Conservation (phyloP, 2,329 filamentous ascomycete species). For the Bertia moriformis region DNA sequence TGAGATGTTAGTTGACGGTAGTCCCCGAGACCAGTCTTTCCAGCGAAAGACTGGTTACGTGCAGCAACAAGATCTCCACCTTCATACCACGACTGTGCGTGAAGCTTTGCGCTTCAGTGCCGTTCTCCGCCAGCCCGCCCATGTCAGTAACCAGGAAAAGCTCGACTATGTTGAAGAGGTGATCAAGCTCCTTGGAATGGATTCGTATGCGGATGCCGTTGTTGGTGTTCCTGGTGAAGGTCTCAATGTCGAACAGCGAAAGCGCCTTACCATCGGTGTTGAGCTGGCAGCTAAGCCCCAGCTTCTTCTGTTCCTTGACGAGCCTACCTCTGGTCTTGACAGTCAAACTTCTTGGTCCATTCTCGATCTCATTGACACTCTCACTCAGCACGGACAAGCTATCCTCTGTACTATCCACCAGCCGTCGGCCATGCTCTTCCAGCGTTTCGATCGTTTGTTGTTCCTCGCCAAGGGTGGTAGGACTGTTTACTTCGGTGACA, state of each 20-base stretch:
- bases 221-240: conserved; percentile 59
- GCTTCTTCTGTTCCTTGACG: conserved; percentile 80
- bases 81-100: conserved; percentile 50
- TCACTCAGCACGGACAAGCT: conserved; percentile 77
- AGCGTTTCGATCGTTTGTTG: conserved; percentile 71
- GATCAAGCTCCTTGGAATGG: conserved; percentile 55
- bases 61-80: conserved; percentile 59
- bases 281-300: conserved; percentile 21
- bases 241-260: conserved; percentile 19
- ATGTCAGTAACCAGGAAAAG: conserved; percentile 44
- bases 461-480: conserved; percentile 66
- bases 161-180: conserved; percentile 56
- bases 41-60: conserved; percentile 60
- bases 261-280: conserved; percentile 7
- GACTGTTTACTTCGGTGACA: conserved; percentile 70
- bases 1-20: conserved; percentile 56
- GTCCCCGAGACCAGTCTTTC: conserved; percentile 46
- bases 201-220: conserved; percentile 52
- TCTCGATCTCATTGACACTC: conserved; percentile 71
- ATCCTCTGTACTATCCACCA: conserved; percentile 97
- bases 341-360: conserved; percentile 91
- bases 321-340: conserved; percentile 87
- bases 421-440: conserved; percentile 88
- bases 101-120: conserved; percentile 56
- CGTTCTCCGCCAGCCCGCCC: conserved; percentile 45